Percentiles rank a stretch among this genome's conserved stretches.
Conservation (phyloP, 331 rosid genomes). For the Phaseolus coccineus region DNA sequence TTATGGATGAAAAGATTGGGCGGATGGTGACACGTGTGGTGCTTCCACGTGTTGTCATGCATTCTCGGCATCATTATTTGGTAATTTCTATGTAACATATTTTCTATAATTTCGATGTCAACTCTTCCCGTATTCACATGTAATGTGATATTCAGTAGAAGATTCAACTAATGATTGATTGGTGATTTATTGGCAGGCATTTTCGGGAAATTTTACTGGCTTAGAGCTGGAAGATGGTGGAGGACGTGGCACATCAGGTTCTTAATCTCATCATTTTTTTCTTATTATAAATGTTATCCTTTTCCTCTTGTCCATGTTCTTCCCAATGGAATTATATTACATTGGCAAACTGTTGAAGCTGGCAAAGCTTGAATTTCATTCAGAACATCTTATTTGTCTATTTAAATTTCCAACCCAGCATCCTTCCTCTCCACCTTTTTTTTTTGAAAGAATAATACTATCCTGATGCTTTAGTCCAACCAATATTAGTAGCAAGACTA, state of each 20-base stretch:
- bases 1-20: conserved; percentile 91
- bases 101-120: neutral
- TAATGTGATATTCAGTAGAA: neutral
- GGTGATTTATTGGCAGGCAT: conserved; percentile 67
- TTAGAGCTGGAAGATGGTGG: conserved; percentile 99
- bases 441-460: conserved; percentile 7
- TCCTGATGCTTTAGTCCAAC: conserved; percentile 19
- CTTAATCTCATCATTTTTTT: conserved; percentile 21
- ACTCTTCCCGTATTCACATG: conserved; percentile 11
- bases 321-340: conserved; percentile 21
- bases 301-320: conserved; percentile 10
- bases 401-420: conserved; percentile 8
- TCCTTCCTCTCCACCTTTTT: neutral
- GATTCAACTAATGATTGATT: conserved; percentile 34
- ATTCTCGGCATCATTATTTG: conserved; percentile 90
- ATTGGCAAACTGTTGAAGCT: neutral
- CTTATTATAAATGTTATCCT: conserved; percentile 2
- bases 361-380: conserved; percentile 31
- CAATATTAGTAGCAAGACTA: conserved; percentile 5
- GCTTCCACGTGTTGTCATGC: conserved; percentile 99
- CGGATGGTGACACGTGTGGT: conserved; percentile 90
- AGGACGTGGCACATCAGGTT: conserved; percentile 99
- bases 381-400: neutral
- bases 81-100: conserved; percentile 49
- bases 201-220: conserved; percentile 88